Evolutionary conservation across 2,329 filamentous ascomycete species (phyloP).

Genomic region (Pleochaeta shiraiana): DNA sequence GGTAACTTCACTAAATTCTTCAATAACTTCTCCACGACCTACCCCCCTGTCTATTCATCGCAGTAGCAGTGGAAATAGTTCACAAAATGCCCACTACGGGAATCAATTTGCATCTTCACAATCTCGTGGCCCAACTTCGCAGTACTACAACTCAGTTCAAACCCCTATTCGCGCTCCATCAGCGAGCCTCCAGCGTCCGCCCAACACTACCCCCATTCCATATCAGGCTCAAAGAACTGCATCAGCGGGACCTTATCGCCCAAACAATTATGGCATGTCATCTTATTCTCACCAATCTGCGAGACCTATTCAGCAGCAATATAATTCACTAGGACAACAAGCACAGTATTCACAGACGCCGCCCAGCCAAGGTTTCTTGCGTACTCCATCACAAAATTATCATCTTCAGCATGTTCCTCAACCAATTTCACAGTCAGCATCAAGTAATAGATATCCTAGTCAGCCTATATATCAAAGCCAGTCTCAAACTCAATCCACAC

Average conservation of each 20-base stretch:
- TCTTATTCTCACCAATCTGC: constrained; percentile 16
- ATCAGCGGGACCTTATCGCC: constrained; percentile 15
- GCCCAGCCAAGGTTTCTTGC: constrained; percentile 11
- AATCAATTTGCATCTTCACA: constrained; percentile 17
- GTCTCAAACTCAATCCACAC: constrained; percentile 11
- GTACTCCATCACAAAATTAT: constrained; percentile 11
- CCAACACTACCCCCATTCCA: constrained; percentile 13
- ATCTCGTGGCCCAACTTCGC: constrained; percentile 8
- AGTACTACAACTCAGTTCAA: constrained; percentile 13
- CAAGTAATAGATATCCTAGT: constrained; percentile 4
- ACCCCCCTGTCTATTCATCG: constrained; percentile 12
- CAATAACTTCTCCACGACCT: constrained; percentile 9
- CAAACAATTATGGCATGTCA: constrained; percentile 13
- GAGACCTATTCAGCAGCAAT: constrained; percentile 14
- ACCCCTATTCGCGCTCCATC: constrained; percentile 16
- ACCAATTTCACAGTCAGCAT: background rate
- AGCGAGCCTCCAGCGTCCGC: constrained; percentile 13
- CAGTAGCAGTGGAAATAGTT: constrained; percentile 8
- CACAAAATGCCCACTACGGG: constrained; percentile 13
- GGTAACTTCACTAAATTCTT: constrained; percentile 10
- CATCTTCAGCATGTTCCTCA: background rate
- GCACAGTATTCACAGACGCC: constrained; percentile 13
- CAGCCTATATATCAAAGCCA: constrained; percentile 13
- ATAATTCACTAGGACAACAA: constrained; percentile 10
- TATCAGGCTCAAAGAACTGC: constrained; percentile 12